Evolutionary conservation across 148 eudicot species (phyloP), one percentile per base, ranked within the genome.

Genomic region (Vaccinium macrocarpon): DNA sequence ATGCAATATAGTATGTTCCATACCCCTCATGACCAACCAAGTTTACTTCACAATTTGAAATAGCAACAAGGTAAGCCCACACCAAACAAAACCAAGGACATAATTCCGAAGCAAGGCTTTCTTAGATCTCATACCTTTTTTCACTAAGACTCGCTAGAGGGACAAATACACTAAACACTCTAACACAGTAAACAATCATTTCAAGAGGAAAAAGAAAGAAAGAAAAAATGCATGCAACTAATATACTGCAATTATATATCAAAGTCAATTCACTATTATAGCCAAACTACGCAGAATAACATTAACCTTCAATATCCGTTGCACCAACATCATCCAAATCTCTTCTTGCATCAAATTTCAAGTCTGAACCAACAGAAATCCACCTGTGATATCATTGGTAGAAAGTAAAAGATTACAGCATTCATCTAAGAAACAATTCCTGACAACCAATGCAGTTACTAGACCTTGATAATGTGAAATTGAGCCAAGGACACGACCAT

Each of bases 311-410:
- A 61, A 95, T 82, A 77, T 88, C 81, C 52, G 84, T 81, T 76
- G 98, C 98, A 49, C 98, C 97, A n/a, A 93, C 98, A 85, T 95
- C 98, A 83, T 95, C 95, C 87, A 95, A 88, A 86, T 95, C 98
- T 89, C 98, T 89, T 76, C 94, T 88, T 53, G 98, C 92, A 87
- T 95, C 98, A 85, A 91, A 93, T 89, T 95, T 93, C 81, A 95
- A 88, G 91, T 95, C 98, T 64, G 98, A 93, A 86, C 98, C 97
- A 90, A 95, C 91, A 88, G 98, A 95, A 79, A 95, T 88, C 98
- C 98, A 95, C 90, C 98, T 95, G 88, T 66, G 84, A 80, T 68
- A 73, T 61, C 86, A 87, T 84, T 84, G 46, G 75, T 81, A 73
- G 50, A 84, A 15, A 83, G 78, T 59, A 85, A 74, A 50, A 42